A percentile compares a stretch with the other conserved stretches of the same genome.
Conservation (phyloP, 495 filamentous ascomycete species). For the Hyaloscypha variabilis region DNA sequence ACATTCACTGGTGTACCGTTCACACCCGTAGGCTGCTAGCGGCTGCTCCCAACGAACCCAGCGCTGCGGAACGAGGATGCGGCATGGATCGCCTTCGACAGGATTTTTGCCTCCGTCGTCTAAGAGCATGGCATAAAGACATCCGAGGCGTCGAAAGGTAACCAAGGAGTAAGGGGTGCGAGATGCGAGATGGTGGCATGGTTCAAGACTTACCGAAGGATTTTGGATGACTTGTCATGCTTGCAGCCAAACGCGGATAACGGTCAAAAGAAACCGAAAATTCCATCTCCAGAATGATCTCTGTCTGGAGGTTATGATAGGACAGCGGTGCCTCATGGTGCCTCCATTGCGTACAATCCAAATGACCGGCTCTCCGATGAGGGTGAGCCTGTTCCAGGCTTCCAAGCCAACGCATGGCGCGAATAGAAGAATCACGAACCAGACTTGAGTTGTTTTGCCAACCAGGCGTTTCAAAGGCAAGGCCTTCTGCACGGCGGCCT, state of each 20-base stretch:
- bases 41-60: background rate
- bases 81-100: background rate
- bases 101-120: conserved; percentile 1
- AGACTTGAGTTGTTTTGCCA: conserved; percentile 1
- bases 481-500: conserved; percentile 6
- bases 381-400: background rate
- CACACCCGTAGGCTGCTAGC: background rate
- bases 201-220: background rate
- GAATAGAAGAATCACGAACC: background rate
- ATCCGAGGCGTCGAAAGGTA: conserved; percentile 2
- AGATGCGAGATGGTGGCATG: background rate
- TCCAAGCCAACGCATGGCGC: conserved; percentile 3
- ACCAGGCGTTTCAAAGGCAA: conserved; percentile 20
- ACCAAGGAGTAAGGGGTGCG: background rate
- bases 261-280: background rate
- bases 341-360: background rate
- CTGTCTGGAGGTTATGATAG: background rate
- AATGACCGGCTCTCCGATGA: background rate
- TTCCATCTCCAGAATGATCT: background rate
- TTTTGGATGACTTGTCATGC: conserved; percentile 9
- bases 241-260: background rate
- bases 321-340: background rate
- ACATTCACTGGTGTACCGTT: background rate
- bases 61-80: background rate
- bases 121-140: background rate